phyloP scores from a whole-genome alignment of 1,284 basidiomycete genomes.

The Volvariella surrecta region DNA sequence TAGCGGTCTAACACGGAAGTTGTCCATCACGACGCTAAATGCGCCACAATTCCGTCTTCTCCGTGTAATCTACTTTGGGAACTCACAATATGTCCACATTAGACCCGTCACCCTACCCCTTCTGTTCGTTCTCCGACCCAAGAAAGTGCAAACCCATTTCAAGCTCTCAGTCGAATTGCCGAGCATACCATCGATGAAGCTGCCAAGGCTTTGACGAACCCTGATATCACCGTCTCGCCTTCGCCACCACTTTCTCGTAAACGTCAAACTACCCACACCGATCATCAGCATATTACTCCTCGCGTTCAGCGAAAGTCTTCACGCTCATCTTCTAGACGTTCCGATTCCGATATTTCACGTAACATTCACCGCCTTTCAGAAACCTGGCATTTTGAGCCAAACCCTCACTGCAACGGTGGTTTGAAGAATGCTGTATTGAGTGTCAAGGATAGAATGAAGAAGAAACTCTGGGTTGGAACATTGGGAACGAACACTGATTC shows the following conservation, averaged over 20 bases:
- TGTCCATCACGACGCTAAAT: too few relatives aligned
- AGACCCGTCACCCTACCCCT: constrained; percentile 24
- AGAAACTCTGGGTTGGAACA: constrained; percentile 76
- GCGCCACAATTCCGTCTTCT: too few relatives aligned
- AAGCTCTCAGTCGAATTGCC: constrained; percentile 23
- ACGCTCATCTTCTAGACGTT: constrained; percentile 41
- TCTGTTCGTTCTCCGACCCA: constrained; percentile 22
- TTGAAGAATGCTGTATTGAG: constrained; percentile 72
- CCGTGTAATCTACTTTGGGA: constrained; percentile 1
- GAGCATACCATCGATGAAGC: constrained; percentile 7
- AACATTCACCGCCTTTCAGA: constrained; percentile 17
- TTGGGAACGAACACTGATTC: constrained; percentile 61
- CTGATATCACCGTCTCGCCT: constrained; percentile 9
- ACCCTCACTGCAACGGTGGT: constrained; percentile 72
- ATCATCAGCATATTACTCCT: constrained; percentile 20
- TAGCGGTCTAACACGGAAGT: too few relatives aligned
- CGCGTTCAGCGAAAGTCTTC: constrained; percentile 38
- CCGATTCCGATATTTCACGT: constrained; percentile 14
- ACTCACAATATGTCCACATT: constrained; percentile 1
- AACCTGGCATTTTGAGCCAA: constrained; percentile 57
- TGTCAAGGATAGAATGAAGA: constrained; percentile 40
- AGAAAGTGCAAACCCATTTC: constrained; percentile 30
- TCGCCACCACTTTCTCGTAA: constrained; percentile 19
- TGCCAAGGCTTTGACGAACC: constrained; percentile 1
- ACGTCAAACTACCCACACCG: constrained; percentile 30